Percentiles rank a stretch among this genome's conserved stretches.
These are phyloP conservation scores for Thelephora aurantiotincta DNA, from an alignment of 768 basidiomycete genomes.

Conservation along the genomic window DNA sequence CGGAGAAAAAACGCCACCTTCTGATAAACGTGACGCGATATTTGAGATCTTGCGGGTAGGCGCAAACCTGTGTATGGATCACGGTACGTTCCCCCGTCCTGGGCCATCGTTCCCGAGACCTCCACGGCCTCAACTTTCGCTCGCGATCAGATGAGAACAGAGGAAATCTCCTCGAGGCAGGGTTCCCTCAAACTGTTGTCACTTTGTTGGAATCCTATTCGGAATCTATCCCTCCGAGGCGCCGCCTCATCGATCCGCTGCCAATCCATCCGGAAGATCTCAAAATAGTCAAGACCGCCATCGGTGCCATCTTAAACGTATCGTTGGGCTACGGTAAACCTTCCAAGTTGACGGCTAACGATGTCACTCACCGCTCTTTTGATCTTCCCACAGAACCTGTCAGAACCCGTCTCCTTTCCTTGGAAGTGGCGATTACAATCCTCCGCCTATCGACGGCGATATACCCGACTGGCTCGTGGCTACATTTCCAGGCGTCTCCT, in stretches of 20 bases:
- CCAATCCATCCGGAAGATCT: constrained; percentile 47
- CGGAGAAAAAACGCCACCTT: constrained; percentile 29
- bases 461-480: constrained; percentile 67
- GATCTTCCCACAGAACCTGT: constrained; percentile 41
- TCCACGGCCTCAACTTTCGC: too few relatives aligned
- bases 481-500: constrained; percentile 12
- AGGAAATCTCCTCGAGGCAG: constrained; percentile 51
- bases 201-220: constrained; percentile 55
- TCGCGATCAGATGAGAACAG: constrained; percentile 54
- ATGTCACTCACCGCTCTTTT: not conserved
- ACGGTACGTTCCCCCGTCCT: constrained; percentile 32
- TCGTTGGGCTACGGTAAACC: constrained; percentile 61
- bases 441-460: constrained; percentile 51
- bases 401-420: constrained; percentile 48
- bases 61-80: constrained; percentile 78
- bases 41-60: constrained; percentile 64
- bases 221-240: constrained; percentile 25
- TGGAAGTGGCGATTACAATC: constrained; percentile 56
- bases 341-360: not conserved
- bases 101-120: not conserved
- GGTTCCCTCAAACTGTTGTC: constrained; percentile 52
- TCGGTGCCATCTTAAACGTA: constrained; percentile 70
- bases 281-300: constrained; percentile 59
- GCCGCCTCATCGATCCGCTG: constrained; percentile 22
- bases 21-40: constrained; percentile 33